Base-by-base conservation (phyloP, 108 stramenopile species). In the Nitzschia palea region DNA sequence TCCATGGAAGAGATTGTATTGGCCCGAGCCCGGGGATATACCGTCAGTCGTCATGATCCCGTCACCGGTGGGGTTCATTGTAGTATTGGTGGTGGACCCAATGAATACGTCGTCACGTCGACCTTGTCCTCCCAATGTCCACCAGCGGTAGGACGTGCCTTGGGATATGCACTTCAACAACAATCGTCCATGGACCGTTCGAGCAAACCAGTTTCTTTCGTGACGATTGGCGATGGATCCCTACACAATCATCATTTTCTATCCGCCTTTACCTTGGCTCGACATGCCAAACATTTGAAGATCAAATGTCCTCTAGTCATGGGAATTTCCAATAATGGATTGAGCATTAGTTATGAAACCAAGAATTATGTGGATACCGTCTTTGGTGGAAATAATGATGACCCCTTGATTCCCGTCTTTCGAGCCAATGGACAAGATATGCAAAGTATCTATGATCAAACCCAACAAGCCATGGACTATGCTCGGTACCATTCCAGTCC, bases 31-130 rank as follows among this genome's bases (percentile, higher is more conserved):
- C 70, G 94, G 32, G 94, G 89, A 17, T 88, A 88, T 70, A 61
- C 67, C 14, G 80, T 86, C 14, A 87, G 86, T 20, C 71, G 58
- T 18, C 53, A 82, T 14, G 94, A 95, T 76, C 94, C 94, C n/a
- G 84, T 90, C 28, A 90, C 87, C 32, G 83, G 82, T 25, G 90
- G 90, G n/a, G 84, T 86, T 25, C 94, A 95, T 64, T 92, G 94
- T 61, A 72, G 86, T 25, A 86, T 95, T 37, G 73, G 67, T 22
- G 74, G 62, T 35, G 79, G 77, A 22, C 58, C 78, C 17, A 81
- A 83, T 65, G 88, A 89, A 55, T 86, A 77, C 45, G 59, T 89
- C 35, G 88, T 89, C 0, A 83, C 85, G 30, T 87, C 86, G 23
- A 95, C 94, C 27, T 73, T 95, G 26, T 84, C 94, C 0, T 89